Evolutionary conservation across 305 asterid species (phyloP).

Genomic region (Fraxinus dipetala): DNA sequence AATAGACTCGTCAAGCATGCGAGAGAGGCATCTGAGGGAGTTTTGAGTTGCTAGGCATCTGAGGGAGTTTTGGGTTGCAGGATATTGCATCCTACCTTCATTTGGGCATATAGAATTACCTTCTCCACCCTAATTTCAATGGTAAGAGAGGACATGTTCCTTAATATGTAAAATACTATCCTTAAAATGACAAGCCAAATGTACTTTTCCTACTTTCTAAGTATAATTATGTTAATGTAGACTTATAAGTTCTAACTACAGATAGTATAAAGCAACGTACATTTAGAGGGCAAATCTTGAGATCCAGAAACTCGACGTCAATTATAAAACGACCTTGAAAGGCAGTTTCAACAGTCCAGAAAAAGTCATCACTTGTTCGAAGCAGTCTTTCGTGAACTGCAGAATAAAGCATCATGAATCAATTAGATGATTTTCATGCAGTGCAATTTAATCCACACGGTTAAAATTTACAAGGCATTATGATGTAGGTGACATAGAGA

Average conservation of each 20-base stretch:
- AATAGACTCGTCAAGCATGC: constrained; percentile 81
- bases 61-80: constrained; percentile 67
- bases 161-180: background rate
- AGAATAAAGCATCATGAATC: constrained; percentile 30
- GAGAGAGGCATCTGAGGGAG: constrained; percentile 77
- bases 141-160: background rate
- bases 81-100: constrained; percentile 55
- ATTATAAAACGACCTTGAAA: constrained; percentile 71
- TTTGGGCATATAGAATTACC: constrained; percentile 71
- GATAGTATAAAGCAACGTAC: constrained; percentile 39
- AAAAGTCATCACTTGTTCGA: constrained; percentile 85
- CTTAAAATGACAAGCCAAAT: background rate
- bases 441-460: background rate
- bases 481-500: background rate
- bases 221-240: background rate
- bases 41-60: constrained; percentile 62
- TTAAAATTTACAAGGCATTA: background rate
- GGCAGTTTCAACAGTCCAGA: constrained; percentile 68
- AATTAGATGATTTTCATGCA: background rate
- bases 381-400: constrained; percentile 90
- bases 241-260: background rate
- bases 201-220: background rate
- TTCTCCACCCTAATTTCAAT: constrained; percentile 66
- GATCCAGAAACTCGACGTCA: constrained; percentile 92
- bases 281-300: constrained; percentile 65